Conservation (phyloP, 805 yeast species). For the Candida alai region DNA sequence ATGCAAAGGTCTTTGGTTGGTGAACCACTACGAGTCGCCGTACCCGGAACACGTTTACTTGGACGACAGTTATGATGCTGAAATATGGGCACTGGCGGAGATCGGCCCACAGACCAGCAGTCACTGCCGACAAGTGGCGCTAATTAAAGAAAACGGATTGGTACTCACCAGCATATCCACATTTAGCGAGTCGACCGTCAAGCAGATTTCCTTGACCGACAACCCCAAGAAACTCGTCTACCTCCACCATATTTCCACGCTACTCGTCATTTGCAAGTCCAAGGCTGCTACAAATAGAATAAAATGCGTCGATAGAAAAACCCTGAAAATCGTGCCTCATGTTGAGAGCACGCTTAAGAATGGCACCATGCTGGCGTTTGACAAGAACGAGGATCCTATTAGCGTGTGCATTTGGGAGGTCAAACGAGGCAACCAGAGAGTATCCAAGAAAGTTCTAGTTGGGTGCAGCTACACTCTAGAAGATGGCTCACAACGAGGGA, state of each 20-base stretch:
- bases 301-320: slow-evolving; percentile 32
- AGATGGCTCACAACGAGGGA: slow-evolving; percentile 17
- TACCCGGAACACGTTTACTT: slow-evolving; percentile 30
- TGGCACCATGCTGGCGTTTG: slow-evolving; percentile 17
- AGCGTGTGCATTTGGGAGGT: slow-evolving; percentile 35
- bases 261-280: slow-evolving; percentile 29
- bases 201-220: slow-evolving; percentile 30
- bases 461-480: slow-evolving; percentile 19
- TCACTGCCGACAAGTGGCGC: slow-evolving; percentile 4
- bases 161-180: slow-evolving; percentile 23
- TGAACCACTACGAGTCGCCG: slow-evolving; percentile 23
- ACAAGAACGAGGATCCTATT: slow-evolving; percentile 26
- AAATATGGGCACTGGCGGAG: slow-evolving; percentile 13
- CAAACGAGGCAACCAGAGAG: slow-evolving; percentile 22
- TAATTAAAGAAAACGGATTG: slow-evolving; percentile 36
- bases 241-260: slow-evolving; percentile 24
- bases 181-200: slow-evolving; percentile 20
- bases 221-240: slow-evolving; percentile 29
- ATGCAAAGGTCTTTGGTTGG: slow-evolving; percentile 30
- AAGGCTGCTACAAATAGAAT: slow-evolving; percentile 23
- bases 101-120: neutral
- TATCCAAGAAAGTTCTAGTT: slow-evolving; percentile 32
- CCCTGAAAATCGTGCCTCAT: slow-evolving; percentile 20
- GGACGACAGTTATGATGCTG: slow-evolving; percentile 32
- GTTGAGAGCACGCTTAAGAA: slow-evolving; percentile 17